Evolutionary conservation across 257 asterid genomes (phyloP).

Genomic region (Plectranthus barbatus): DNA sequence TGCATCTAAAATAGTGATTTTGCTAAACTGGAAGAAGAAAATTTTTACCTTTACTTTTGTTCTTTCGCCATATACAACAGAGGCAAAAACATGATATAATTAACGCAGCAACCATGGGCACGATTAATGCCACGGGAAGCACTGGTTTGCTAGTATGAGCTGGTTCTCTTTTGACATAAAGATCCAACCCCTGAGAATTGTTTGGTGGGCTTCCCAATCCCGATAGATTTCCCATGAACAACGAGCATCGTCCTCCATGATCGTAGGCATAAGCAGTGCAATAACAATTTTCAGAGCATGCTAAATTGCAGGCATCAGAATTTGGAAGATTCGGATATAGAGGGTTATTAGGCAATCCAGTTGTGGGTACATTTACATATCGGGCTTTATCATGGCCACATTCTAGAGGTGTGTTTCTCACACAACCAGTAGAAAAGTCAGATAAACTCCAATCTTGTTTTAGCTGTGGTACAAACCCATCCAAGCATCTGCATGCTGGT

Average conservation of each 20-base stretch:
- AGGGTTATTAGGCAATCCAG: conserved; percentile 15
- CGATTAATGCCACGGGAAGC: background rate
- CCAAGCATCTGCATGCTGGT: conserved; percentile 17
- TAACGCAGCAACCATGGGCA: background rate
- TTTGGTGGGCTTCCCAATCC: background rate
- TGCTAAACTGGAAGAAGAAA: too few species aligned
- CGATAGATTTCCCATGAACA: background rate
- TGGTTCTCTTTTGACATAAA: background rate
- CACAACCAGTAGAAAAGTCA: conserved; percentile 13
- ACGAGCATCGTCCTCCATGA: background rate
- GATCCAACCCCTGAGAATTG: background rate
- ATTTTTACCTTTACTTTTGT: conserved; percentile 16
- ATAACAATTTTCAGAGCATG: background rate
- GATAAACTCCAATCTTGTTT: background rate
- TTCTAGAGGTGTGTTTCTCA: background rate
- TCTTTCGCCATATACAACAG: background rate
- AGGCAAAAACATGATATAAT: conserved; percentile 4
- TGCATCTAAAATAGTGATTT: too few species aligned
- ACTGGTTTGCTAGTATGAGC: background rate
- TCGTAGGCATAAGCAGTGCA: background rate
- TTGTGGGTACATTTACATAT: background rate
- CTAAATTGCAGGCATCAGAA: background rate
- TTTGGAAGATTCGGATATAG: background rate
- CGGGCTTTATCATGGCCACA: background rate
- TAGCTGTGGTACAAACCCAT: conserved; percentile 4